These are phyloP conservation scores for Beauveria sp. DNA, from an alignment of 2,329 filamentous ascomycete species.

Conservation along the genomic window DNA sequence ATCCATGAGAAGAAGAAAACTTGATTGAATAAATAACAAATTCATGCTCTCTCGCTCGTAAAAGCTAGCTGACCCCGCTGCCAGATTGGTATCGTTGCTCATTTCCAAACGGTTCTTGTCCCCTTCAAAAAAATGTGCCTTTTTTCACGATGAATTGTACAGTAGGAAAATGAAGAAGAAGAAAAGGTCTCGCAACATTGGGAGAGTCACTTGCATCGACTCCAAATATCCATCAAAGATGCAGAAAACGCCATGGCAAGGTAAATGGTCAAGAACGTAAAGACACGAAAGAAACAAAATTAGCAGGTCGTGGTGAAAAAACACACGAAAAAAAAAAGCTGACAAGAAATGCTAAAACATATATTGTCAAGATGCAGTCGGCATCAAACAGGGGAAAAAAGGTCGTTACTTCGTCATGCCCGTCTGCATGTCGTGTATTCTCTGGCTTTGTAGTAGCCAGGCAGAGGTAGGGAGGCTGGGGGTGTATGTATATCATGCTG, in stretches of 20 bases:
- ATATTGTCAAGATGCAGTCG: neutral
- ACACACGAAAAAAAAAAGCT: neutral
- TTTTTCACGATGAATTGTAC: conserved; percentile 6
- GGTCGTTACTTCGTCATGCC: neutral
- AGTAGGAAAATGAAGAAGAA: neutral
- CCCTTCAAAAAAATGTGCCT: neutral
- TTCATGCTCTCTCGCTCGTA: neutral
- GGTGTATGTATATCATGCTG: neutral
- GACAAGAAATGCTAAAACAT: neutral
- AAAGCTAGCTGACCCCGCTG: conserved; percentile 1
- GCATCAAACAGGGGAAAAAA: neutral
- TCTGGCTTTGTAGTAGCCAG: neutral
- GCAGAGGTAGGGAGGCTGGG: neutral
- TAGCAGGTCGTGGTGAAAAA: neutral
- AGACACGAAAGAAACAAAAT: neutral
- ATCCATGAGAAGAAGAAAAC: neutral
- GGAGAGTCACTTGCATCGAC: neutral
- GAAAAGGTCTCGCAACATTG: neutral
- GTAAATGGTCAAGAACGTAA: no score
- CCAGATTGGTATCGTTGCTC: conserved; percentile 9
- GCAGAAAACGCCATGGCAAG: neutral
- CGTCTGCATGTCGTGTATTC: neutral
- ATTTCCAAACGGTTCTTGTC: neutral
- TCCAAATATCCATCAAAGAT: neutral
- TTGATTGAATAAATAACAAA: neutral